These are phyloP conservation scores for Kluyveromyces sp. DNA, from an alignment of 1,139 yeast species.

Conservation along the genomic window DNA sequence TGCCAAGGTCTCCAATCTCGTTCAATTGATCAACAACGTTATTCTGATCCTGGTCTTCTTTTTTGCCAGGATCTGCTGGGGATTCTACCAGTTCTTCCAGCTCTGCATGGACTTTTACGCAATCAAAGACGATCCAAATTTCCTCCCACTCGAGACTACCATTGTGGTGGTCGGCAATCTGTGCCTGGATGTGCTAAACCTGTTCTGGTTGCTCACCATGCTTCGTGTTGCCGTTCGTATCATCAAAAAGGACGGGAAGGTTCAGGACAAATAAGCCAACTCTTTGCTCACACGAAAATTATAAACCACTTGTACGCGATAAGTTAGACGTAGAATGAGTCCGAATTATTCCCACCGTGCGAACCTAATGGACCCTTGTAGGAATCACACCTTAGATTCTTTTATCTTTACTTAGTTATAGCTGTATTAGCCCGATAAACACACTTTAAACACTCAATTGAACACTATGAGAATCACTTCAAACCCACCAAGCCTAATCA, in stretches of 20 bases:
- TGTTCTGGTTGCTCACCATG: constrained; percentile 82
- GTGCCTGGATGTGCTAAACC: constrained; percentile 60
- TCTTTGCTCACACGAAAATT: too few relatives aligned
- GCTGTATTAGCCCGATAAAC: not conserved
- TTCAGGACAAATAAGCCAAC: constrained; percentile 9
- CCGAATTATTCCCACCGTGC: not conserved
- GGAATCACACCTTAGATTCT: not conserved
- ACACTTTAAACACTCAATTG: not conserved
- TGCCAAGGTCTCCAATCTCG: constrained; percentile 37
- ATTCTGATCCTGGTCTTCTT: constrained; percentile 66
- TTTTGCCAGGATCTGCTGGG: constrained; percentile 75
- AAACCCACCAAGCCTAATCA: too few relatives aligned
- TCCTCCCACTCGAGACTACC: constrained; percentile 40
- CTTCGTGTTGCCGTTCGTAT: constrained; percentile 56
- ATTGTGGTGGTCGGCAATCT: constrained; percentile 56
- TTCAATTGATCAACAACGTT: constrained; percentile 62
- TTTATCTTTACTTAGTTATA: not conserved
- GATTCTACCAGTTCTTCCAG: constrained; percentile 61
- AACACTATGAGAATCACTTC: not conserved
- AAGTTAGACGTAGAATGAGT: too few relatives aligned
- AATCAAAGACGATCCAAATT: constrained; percentile 38
- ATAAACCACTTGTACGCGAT: too few relatives aligned
- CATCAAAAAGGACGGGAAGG: constrained; percentile 20
- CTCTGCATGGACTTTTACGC: constrained; percentile 49
- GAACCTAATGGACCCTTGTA: not conserved